These are phyloP conservation scores for Akebia trifoliata DNA, from an alignment of 164 flowering plant species.

Conservation along the genomic window DNA sequence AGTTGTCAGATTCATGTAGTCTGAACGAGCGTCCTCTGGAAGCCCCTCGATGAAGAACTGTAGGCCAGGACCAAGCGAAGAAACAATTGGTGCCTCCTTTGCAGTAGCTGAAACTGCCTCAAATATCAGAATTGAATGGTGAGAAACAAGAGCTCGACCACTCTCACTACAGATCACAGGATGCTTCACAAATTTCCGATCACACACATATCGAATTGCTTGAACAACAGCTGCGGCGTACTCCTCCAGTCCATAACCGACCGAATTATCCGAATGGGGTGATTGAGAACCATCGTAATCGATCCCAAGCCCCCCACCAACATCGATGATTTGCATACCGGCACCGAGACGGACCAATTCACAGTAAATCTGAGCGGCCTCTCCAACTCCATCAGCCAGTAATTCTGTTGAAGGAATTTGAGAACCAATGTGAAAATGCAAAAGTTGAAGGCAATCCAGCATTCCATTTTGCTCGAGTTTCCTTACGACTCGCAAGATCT, in stretches of 20 bases:
- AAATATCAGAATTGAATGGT: constrained; percentile 81
- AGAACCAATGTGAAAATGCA: constrained; percentile 96
- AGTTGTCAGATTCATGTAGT: constrained; percentile 44
- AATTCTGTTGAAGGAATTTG: constrained; percentile 84
- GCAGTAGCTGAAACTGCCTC: constrained; percentile 66
- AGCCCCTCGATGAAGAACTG: constrained; percentile 44
- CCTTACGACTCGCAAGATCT: constrained; percentile 65
- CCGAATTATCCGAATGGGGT: constrained; percentile 68
- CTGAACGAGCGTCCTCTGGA: constrained; percentile 52
- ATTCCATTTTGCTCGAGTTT: constrained; percentile 59
- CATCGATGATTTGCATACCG: constrained; percentile 68
- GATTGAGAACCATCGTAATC: constrained; percentile 94
- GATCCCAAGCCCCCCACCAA: constrained; percentile 95
- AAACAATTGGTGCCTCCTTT: constrained; percentile 15
- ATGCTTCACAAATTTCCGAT: constrained; percentile 63
- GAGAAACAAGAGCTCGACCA: constrained; percentile 94
- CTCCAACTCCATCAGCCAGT: constrained; percentile 75
- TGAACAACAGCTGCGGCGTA: constrained; percentile 80
- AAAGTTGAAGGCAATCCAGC: constrained; percentile 81
- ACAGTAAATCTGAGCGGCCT: constrained; percentile 89
- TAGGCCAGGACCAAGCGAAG: constrained; percentile 19
- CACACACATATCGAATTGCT: constrained; percentile 59
- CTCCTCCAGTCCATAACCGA: constrained; percentile 71
- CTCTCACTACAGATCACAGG: constrained; percentile 94
- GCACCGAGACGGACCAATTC: constrained; percentile 94